These are phyloP conservation scores for Pichia sp. DNA, from an alignment of 1,139 yeast species.

Conservation along the genomic window DNA sequence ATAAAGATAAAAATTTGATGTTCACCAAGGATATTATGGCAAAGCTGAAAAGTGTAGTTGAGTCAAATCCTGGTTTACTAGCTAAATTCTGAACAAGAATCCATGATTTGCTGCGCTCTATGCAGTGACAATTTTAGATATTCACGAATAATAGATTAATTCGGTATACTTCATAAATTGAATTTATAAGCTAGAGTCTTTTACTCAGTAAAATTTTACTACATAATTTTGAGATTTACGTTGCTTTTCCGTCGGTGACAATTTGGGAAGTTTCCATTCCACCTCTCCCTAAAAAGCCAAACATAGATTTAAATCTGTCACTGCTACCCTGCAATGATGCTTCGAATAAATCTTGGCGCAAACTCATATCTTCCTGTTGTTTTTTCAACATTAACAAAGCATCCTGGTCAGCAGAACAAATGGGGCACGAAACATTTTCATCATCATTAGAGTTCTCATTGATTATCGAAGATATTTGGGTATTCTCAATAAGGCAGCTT, in stretches of 20 bases:
- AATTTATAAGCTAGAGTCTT: neutral
- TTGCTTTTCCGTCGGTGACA: conserved; percentile 1
- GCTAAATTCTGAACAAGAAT: conserved; percentile 4
- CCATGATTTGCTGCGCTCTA: neutral
- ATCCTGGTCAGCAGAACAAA: conserved; percentile 66
- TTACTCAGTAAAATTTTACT: neutral
- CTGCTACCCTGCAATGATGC: conserved; percentile 53
- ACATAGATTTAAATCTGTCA: conserved; percentile 68
- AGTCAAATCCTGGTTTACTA: conserved; percentile 14
- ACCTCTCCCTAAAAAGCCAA: conserved; percentile 85
- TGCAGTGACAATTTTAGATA: too few relatives aligned
- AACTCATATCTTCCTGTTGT: conserved; percentile 59
- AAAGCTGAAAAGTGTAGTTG: conserved; percentile 21
- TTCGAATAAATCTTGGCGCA: conserved; percentile 59
- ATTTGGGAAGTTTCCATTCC: conserved; percentile 50
- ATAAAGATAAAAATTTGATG: conserved; percentile 12
- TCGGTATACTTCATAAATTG: neutral
- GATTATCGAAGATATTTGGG: conserved; percentile 1
- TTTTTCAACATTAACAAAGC: conserved; percentile 55
- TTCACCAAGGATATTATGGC: conserved; percentile 31
- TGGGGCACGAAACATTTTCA: conserved; percentile 53
- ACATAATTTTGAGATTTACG: neutral
- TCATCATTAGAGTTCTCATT: conserved; percentile 8
- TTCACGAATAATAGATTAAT: neutral
- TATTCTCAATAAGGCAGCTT: conserved; percentile 48